Percentiles rank a stretch among this genome's conserved stretches.
Evolutionary conservation across 352 stramenopile genomes (phyloP).

Genomic region (Pythium brassicae): DNA sequence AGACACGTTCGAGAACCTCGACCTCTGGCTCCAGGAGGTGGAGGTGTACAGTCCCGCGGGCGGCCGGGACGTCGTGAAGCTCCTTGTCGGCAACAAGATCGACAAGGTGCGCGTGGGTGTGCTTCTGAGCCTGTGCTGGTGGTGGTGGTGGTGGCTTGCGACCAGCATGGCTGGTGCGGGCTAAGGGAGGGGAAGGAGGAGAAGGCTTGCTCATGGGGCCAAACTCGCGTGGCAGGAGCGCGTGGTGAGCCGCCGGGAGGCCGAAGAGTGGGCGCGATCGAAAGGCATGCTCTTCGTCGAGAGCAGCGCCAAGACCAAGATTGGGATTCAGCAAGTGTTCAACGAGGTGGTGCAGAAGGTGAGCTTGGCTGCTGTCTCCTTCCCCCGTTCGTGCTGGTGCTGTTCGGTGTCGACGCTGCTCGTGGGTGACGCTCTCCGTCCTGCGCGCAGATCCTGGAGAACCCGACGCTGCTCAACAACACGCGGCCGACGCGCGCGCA

Average conservation of each 20-base stretch:
- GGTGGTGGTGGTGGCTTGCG: no score
- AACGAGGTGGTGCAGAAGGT: slow-evolving; percentile 98
- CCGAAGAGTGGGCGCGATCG: slow-evolving; percentile 93
- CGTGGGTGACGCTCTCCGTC: not conserved
- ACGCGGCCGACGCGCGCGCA: slow-evolving; percentile 49
- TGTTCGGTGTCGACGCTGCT: no score
- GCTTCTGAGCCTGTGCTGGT: no score
- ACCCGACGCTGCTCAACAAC: slow-evolving; percentile 85
- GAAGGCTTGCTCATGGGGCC: not conserved
- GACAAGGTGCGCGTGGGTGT: slow-evolving; percentile 84
- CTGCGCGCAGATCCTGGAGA: slow-evolving; percentile 81
- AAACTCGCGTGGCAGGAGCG: slow-evolving; percentile 78
- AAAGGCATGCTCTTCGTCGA: slow-evolving; percentile 98
- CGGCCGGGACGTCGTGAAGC: slow-evolving; percentile 95
- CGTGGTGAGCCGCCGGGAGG: slow-evolving; percentile 91
- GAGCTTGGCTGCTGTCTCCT: not conserved
- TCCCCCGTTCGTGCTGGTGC: no score
- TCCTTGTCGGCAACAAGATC: slow-evolving; percentile 98
- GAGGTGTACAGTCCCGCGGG: slow-evolving; percentile 95
- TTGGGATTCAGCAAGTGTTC: slow-evolving; percentile 95
- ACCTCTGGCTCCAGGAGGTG: slow-evolving; percentile 97
- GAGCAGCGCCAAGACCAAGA: slow-evolving; percentile 95
- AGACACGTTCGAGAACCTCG: slow-evolving; percentile 98
- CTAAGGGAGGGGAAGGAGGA: no score
- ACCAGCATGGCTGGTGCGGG: no score